Evolutionary conservation across 495 filamentous ascomycete genomes (phyloP), one percentile per base, ranked within the genome.

Genomic region (Rhizodiscina lignyota): DNA sequence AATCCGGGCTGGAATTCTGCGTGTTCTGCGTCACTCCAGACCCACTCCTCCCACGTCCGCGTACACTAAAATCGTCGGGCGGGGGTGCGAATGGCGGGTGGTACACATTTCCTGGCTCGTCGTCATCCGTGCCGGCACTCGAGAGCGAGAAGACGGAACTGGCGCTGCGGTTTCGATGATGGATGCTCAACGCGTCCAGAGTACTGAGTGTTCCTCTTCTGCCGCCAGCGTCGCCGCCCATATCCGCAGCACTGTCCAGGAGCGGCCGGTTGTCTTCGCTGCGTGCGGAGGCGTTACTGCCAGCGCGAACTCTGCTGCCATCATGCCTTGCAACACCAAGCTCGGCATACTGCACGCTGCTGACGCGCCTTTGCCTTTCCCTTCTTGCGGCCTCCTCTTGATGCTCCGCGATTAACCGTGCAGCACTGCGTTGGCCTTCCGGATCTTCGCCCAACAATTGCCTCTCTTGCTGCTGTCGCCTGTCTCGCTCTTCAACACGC

Each of bases 261-360:
- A 38, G 24, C 24, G 36, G 24, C 11, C 24, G 36, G n/a, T 33
- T 13, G 17, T 31, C 23, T 15, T 15, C 13, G 5, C 13, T 34
- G n/a, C n/a, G n/a, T 17, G 32, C 32, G 34, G 19, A 26, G 19
- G 23, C 34, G 19, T 18, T 15, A 11, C n/a, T 16, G 36, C 33
- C 15, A n/a, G 35, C 21, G 27, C 89, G 74, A 36, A 97, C 55
- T 11, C 89, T 70, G 0, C 81, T 82, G 15, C 89, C 89, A 49
- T 96, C 89, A 42, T 86, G 84, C 31, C 84, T 66, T 5, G 82
- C 85, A 32, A 91, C 69, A 21, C 89, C 89, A 8, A 96, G 53
- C 6, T 83, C 77, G 4, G 74, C 83, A 49, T 97, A 97, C 38
- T 71, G 74, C 11, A 94, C 89, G 39, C 72, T 79, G 30, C 81